Percentiles rank a stretch among this genome's conserved stretches.
These are phyloP conservation scores for Candida awuae DNA, from an alignment of 805 yeast species.

Conservation along the genomic window DNA sequence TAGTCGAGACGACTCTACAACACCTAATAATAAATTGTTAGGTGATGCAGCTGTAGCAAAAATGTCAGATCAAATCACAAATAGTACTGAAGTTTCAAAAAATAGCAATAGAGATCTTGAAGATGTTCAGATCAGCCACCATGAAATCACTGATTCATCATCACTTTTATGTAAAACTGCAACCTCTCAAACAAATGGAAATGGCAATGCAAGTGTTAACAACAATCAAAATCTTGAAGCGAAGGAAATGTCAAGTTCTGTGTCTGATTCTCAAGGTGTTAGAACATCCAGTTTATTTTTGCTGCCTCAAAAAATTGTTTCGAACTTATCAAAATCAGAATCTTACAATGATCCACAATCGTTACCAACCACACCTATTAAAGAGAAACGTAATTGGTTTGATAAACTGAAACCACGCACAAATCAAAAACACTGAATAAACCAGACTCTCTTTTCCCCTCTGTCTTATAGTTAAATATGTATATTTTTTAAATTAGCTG, in stretches of 20 bases:
- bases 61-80: not conserved
- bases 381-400: constrained; percentile 34
- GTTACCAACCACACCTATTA: not conserved
- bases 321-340: not conserved
- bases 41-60: too few relatives aligned
- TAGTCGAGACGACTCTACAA: not conserved
- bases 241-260: not conserved
- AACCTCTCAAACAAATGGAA: constrained; percentile 1
- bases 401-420: constrained; percentile 33
- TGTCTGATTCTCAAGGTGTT: not conserved
- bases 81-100: constrained; percentile 16
- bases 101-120: not conserved
- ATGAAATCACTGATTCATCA: constrained; percentile 3
- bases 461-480: not conserved
- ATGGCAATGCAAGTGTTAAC: constrained; percentile 10
- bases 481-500: constrained; percentile 1
- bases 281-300: constrained; percentile 3
- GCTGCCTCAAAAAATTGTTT: not conserved
- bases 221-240: constrained; percentile 3
- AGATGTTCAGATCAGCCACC: not conserved
- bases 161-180: constrained; percentile 6
- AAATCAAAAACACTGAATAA: constrained; percentile 12
- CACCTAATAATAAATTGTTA: not conserved
- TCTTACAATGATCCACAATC: not conserved
- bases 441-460: not conserved